phyloP scores from a whole-genome alignment of 2,329 filamentous ascomycete species.

The Aureobasidium sp. region DNA sequence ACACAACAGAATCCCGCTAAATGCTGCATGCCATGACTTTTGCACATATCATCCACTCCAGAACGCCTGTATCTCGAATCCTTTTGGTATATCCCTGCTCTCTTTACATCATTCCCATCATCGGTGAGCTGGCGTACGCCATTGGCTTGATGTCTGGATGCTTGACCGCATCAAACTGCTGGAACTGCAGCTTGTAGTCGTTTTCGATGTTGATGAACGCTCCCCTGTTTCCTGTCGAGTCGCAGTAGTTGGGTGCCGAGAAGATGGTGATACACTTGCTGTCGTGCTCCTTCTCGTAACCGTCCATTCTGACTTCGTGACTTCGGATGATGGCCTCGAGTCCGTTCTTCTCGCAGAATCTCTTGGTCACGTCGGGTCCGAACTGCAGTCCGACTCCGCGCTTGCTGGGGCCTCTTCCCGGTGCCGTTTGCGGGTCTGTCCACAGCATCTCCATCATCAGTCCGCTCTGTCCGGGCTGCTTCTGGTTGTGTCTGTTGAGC shows the following conservation, averaged over 20 bases:
- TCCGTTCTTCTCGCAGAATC: slow-evolving; percentile 93
- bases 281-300: slow-evolving; percentile 97
- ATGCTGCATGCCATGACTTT: slow-evolving; percentile 7
- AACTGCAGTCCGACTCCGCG: slow-evolving; percentile 95
- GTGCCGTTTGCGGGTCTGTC: slow-evolving; percentile 86
- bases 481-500: slow-evolving; percentile 80
- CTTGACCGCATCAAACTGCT: slow-evolving; percentile 92
- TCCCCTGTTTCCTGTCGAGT: slow-evolving; percentile 95
- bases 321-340: slow-evolving; percentile 92
- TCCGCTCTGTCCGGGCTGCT: slow-evolving; percentile 85
- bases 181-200: slow-evolving; percentile 84
- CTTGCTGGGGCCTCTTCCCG: slow-evolving; percentile 89
- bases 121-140: slow-evolving; percentile 78
- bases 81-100: not conserved
- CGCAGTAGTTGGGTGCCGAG: slow-evolving; percentile 94
- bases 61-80: too few species aligned
- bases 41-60: slow-evolving; percentile 4
- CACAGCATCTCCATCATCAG: slow-evolving; percentile 99
- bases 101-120: slow-evolving; percentile 60
- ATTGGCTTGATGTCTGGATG: slow-evolving; percentile 95
- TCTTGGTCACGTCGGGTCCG: slow-evolving; percentile 90
- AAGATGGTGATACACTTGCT: slow-evolving; percentile 97
- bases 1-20: not conserved
- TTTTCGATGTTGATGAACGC: slow-evolving; percentile 96
- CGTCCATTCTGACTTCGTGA: slow-evolving; percentile 97